phyloP scores from a whole-genome alignment of 164 flowering plant genomes.

The Chloranthus sessilifolius region DNA sequence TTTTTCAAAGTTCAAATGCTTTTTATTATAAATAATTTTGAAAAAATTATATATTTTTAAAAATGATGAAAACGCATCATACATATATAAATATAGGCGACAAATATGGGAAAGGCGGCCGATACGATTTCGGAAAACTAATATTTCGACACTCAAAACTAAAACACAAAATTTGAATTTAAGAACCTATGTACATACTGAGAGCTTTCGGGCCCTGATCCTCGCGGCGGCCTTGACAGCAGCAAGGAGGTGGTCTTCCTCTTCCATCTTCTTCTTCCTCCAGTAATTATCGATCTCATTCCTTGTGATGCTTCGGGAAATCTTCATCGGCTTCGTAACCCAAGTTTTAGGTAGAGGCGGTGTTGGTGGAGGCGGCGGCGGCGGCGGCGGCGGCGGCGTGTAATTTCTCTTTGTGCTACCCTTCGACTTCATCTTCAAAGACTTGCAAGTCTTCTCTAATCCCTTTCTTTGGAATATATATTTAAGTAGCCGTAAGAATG shows the following conservation, averaged over 20 bases:
- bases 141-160: too few species aligned
- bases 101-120: too few species aligned
- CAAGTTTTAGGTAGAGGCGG: slow-evolving; percentile 21
- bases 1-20: too few species aligned
- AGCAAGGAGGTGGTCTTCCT: slow-evolving; percentile 71
- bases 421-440: slow-evolving; percentile 10
- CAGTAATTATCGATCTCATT: slow-evolving; percentile 67
- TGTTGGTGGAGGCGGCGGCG: slow-evolving; percentile 27
- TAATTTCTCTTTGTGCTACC: slow-evolving; percentile 1
- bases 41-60: too few species aligned
- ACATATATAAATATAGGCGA: background rate
- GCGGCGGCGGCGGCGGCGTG: slow-evolving; percentile 13
- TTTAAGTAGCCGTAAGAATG: too few species aligned
- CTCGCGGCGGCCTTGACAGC: slow-evolving; percentile 84
- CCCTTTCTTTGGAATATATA: too few species aligned
- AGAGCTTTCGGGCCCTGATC: slow-evolving; percentile 47
- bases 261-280: slow-evolving; percentile 53
- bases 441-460: too few species aligned
- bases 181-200: slow-evolving; percentile 32
- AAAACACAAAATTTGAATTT: background rate
- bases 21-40: too few species aligned
- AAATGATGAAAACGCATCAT: too few species aligned
- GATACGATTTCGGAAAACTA: too few species aligned
- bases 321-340: slow-evolving; percentile 8
- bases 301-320: slow-evolving; percentile 43